Conservation (phyloP, 139 green algal species). For the Chlorella sorokiniana region DNA sequence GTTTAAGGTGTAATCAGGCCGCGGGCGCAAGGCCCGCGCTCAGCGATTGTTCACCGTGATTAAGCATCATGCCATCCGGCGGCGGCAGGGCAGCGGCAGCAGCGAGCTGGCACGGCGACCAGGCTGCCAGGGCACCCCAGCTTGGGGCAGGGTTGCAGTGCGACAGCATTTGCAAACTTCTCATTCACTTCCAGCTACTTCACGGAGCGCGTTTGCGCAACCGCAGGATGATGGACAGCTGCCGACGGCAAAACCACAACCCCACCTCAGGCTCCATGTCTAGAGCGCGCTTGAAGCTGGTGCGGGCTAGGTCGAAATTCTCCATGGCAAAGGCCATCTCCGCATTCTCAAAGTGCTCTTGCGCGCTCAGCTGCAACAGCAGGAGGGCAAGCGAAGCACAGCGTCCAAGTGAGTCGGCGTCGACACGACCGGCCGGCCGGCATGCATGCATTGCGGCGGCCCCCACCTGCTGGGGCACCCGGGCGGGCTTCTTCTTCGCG, state of each 20-base stretch:
- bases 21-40: not conserved
- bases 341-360: constrained; percentile 42
- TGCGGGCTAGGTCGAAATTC: constrained; percentile 17
- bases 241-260: not conserved
- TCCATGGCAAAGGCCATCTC: constrained; percentile 37
- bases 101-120: too few relatives aligned
- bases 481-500: constrained; percentile 14
- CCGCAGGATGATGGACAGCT: too few relatives aligned
- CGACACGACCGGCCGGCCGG: not conserved
- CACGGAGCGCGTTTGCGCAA: too few relatives aligned
- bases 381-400: too few relatives aligned
- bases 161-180: too few relatives aligned
- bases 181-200: too few relatives aligned
- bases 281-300: constrained; percentile 25
- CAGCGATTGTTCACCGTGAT: constrained; percentile 38
- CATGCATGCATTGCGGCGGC: not conserved
- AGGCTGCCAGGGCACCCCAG: too few relatives aligned
- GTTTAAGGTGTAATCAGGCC: constrained; percentile 30
- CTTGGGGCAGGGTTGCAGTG: too few relatives aligned
- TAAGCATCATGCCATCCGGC: constrained; percentile 23
- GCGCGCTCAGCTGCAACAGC: constrained; percentile 18
- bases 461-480: constrained; percentile 23
- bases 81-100: not conserved
- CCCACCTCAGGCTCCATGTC: constrained; percentile 40
- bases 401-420: too few relatives aligned